Conservation (phyloP, 73 alveolate genomes). For the Breviolum minutum region DNA sequence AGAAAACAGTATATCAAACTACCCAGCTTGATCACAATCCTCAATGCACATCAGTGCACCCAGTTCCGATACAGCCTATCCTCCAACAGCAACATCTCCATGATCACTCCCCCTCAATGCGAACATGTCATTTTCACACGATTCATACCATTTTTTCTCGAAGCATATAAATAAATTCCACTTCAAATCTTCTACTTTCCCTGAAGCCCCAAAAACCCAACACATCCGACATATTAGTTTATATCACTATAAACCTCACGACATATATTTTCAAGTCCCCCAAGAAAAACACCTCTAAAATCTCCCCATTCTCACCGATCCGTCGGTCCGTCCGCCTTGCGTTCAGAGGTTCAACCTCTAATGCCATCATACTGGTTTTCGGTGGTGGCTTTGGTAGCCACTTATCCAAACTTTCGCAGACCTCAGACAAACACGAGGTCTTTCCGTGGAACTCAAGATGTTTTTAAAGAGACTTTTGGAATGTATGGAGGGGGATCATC, state of each 20-base stretch:
- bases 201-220: no score
- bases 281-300: no score
- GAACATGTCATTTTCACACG: no score
- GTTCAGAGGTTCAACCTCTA: constrained; percentile 60
- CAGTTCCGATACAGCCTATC: no score
- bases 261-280: neutral
- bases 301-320: neutral
- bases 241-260: neutral
- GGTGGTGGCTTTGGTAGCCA: constrained; percentile 78
- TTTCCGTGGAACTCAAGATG: neutral
- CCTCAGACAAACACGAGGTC: neutral
- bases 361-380: constrained; percentile 27
- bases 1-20: no score
- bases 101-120: no score
- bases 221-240: neutral
- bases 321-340: neutral
- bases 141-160: no score
- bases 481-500: neutral
- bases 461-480: neutral
- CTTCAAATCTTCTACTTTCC: no score
- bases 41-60: no score
- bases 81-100: no score
- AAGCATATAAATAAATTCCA: no score
- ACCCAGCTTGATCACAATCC: no score
- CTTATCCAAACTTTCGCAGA: constrained; percentile 35